A percentile compares a stretch with the other conserved stretches of the same genome.
Conservation (phyloP, 495 filamentous ascomycete species). For the Annulohypoxylon stygium region DNA sequence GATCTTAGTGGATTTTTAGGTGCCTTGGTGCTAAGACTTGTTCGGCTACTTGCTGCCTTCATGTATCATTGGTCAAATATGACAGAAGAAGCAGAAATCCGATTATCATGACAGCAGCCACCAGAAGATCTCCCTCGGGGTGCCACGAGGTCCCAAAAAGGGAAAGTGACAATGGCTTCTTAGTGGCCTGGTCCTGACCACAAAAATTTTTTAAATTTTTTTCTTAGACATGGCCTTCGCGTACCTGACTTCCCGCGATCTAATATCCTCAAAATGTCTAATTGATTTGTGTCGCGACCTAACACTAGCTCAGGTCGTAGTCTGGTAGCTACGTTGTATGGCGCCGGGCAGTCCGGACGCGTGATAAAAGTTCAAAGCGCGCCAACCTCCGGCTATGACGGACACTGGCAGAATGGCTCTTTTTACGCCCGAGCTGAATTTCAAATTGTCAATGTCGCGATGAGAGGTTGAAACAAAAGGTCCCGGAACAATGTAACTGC, state of each 20-base stretch:
- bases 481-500: conserved; percentile 20
- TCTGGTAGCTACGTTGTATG: conserved; percentile 18
- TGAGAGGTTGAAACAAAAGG: conserved; percentile 28
- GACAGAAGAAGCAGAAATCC: conserved; percentile 32
- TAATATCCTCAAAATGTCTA: conserved; percentile 31
- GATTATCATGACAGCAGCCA: conserved; percentile 33
- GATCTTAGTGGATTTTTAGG: conserved; percentile 24
- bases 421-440: conserved; percentile 24
- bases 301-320: conserved; percentile 13
- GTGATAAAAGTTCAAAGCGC: conserved; percentile 22
- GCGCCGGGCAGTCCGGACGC: conserved; percentile 37
- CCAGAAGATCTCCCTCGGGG: conserved; percentile 36
- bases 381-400: conserved; percentile 15
- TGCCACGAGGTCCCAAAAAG: conserved; percentile 26
- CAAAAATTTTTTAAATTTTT: conserved; percentile 6
- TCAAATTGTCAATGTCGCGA: conserved; percentile 12
- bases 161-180: conserved; percentile 23
- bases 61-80: conserved; percentile 36
- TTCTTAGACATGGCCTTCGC: conserved; percentile 32
- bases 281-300: conserved; percentile 31
- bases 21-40: conserved; percentile 27
- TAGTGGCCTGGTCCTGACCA: conserved; percentile 3
- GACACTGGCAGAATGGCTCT: conserved; percentile 27
- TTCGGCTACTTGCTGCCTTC: conserved; percentile 32
- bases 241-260: conserved; percentile 28